Conservation (phyloP, 352 stramenopile species). For the Globisporangium polare region DNA sequence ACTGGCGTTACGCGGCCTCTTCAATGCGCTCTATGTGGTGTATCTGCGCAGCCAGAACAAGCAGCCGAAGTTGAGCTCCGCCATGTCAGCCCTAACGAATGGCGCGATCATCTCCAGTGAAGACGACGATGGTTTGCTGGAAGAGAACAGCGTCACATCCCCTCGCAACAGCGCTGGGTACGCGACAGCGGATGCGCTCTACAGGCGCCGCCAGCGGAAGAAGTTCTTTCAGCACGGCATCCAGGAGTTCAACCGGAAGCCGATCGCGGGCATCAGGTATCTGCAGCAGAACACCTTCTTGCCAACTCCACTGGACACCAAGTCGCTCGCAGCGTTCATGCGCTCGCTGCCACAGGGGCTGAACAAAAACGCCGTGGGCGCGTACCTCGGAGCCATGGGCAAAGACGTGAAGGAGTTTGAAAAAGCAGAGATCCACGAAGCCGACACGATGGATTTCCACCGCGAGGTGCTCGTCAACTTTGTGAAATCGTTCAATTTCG, state of each 20-base stretch:
- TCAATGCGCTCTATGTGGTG: constrained; percentile 75
- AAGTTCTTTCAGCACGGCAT: constrained; percentile 86
- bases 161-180: constrained; percentile 17
- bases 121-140: constrained; percentile 30
- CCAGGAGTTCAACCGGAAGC: constrained; percentile 94
- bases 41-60: constrained; percentile 46
- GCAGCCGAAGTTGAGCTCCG: constrained; percentile 21
- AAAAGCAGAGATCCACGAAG: constrained; percentile 68
- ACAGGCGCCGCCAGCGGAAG: constrained; percentile 69
- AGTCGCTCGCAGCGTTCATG: constrained; percentile 83
- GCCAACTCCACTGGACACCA: constrained; percentile 66
- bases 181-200: constrained; percentile 43
- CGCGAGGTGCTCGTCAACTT: constrained; percentile 66
- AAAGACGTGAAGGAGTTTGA: constrained; percentile 78
- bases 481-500: constrained; percentile 80
- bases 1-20: constrained; percentile 58
- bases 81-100: constrained; percentile 1
- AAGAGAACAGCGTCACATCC: constrained; percentile 17
- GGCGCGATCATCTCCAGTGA: constrained; percentile 20
- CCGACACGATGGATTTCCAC: constrained; percentile 86
- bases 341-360: constrained; percentile 77
- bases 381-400: constrained; percentile 83
- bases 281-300: constrained; percentile 78
- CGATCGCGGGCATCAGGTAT: constrained; percentile 86
- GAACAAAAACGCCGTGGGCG: constrained; percentile 76